Evolutionary conservation across 495 filamentous ascomycete genomes (phyloP).

Genomic region (Xylaria castorea): DNA sequence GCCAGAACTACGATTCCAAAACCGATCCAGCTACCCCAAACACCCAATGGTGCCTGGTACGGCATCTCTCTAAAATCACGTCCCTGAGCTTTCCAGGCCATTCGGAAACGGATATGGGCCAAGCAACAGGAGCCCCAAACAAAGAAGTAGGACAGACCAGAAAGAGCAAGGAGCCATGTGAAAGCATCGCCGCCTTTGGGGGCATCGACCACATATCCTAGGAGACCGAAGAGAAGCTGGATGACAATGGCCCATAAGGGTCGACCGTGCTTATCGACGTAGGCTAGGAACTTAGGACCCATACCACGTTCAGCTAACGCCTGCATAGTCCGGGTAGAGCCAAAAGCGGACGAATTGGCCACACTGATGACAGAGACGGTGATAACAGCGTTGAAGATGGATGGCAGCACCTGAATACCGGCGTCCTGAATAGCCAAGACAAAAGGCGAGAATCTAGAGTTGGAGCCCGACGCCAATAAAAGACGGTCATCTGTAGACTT

Average conservation of each 20-base stretch:
- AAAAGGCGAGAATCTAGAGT: conserved; percentile 64
- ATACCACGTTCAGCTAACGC: conserved; percentile 63
- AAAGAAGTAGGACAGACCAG: conserved; percentile 71
- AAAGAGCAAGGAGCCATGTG: conserved; percentile 72
- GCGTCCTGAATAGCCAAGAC: conserved; percentile 71
- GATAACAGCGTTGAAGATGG: conserved; percentile 75
- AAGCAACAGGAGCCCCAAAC: conserved; percentile 74
- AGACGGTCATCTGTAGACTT: conserved; percentile 49
- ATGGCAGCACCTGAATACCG: conserved; percentile 68
- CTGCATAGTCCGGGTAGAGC: conserved; percentile 68
- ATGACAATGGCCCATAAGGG: conserved; percentile 61
- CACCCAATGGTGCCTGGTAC: conserved; percentile 61
- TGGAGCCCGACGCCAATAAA: conserved; percentile 50
- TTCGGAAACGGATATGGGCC: conserved; percentile 77
- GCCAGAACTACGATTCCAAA: conserved; percentile 64
- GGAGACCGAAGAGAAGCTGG: conserved; percentile 56
- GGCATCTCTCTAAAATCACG: conserved; percentile 58
- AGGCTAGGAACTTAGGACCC: conserved; percentile 63
- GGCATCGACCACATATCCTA: conserved; percentile 44
- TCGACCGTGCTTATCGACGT: conserved; percentile 64
- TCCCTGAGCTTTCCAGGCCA: conserved; percentile 58
- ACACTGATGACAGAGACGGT: conserved; percentile 64
- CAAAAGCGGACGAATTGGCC: conserved; percentile 69
- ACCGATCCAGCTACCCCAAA: conserved; percentile 68
- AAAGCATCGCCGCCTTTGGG: conserved; percentile 46